phyloP scores from a whole-genome alignment of 352 stramenopile species.

The Phytophthora constricta region DNA sequence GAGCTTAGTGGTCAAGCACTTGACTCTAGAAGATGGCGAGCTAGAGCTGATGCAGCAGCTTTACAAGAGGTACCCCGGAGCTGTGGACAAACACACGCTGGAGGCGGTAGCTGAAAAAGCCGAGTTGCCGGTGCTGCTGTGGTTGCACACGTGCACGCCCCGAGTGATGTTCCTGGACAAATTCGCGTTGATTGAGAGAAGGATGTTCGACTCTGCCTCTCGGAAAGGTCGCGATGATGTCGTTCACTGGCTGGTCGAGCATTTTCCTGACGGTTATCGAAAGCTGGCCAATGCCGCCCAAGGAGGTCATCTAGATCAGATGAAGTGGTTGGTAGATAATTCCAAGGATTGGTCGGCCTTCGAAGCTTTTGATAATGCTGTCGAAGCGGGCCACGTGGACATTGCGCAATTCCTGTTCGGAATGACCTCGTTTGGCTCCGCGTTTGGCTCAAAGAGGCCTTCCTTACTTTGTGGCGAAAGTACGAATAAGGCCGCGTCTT shows the following conservation, averaged over 20 bases:
- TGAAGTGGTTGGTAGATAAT: slow-evolving; percentile 8
- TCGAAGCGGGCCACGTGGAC: background rate
- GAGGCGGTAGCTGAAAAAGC: background rate
- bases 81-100: background rate
- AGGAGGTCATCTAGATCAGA: slow-evolving; percentile 5
- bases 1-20: background rate
- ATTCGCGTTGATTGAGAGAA: background rate
- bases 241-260: slow-evolving; percentile 14
- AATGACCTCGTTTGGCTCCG: background rate
- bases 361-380: background rate
- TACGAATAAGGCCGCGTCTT: background rate
- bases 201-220: slow-evolving; percentile 1
- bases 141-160: background rate
- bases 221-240: background rate
- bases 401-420: slow-evolving; percentile 3
- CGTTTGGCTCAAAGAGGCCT: background rate
- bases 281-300: background rate
- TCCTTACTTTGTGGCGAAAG: background rate
- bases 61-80: background rate
- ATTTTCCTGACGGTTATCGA: slow-evolving; percentile 4
- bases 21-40: background rate
- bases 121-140: slow-evolving; percentile 14
- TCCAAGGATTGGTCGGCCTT: background rate
- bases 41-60: slow-evolving; percentile 11
- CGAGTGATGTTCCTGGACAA: slow-evolving; percentile 1